Conservation (phyloP, 805 yeast species). For the Candida sithepensis region DNA sequence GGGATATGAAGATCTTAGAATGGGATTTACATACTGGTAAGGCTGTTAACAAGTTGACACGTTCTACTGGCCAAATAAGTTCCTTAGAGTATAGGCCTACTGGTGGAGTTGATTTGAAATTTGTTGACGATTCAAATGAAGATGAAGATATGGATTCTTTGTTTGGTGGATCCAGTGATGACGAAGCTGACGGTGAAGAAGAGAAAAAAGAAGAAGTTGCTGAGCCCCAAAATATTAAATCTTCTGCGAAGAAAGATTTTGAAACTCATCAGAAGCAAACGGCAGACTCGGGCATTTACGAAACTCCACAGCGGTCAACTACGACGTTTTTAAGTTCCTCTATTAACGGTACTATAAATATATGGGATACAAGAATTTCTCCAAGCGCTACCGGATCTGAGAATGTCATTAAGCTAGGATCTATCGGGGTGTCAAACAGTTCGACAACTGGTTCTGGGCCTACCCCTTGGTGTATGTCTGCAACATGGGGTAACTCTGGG, state of each 20-base stretch:
- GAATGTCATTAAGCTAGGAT: slow-evolving; percentile 25
- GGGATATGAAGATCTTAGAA: slow-evolving; percentile 78
- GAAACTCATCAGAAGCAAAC: slow-evolving; percentile 42
- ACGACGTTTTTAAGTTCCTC: slow-evolving; percentile 72
- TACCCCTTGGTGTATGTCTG: slow-evolving; percentile 93
- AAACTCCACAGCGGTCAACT: slow-evolving; percentile 29
- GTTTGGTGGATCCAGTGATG: slow-evolving; percentile 45
- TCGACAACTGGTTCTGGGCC: slow-evolving; percentile 54
- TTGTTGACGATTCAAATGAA: slow-evolving; percentile 19
- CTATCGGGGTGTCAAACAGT: slow-evolving; percentile 38
- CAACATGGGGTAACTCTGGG: slow-evolving; percentile 87
- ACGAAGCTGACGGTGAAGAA: slow-evolving; percentile 20
- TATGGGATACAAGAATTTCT: slow-evolving; percentile 73
- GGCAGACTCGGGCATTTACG: slow-evolving; percentile 28
- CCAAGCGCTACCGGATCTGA: slow-evolving; percentile 6
- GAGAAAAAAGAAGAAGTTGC: slow-evolving; percentile 5
- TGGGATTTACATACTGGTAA: slow-evolving; percentile 87
- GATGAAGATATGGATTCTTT: slow-evolving; percentile 41
- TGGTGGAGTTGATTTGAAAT: slow-evolving; percentile 43
- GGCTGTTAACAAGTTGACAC: slow-evolving; percentile 43
- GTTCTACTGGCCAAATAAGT: slow-evolving; percentile 76
- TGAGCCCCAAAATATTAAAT: slow-evolving; percentile 35
- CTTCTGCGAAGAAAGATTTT: slow-evolving; percentile 21
- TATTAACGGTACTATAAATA: slow-evolving; percentile 72
- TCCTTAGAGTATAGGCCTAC: slow-evolving; percentile 67